Base-by-base conservation (phyloP, 2,329 filamentous ascomycete species). In the Phoma sp. region DNA sequence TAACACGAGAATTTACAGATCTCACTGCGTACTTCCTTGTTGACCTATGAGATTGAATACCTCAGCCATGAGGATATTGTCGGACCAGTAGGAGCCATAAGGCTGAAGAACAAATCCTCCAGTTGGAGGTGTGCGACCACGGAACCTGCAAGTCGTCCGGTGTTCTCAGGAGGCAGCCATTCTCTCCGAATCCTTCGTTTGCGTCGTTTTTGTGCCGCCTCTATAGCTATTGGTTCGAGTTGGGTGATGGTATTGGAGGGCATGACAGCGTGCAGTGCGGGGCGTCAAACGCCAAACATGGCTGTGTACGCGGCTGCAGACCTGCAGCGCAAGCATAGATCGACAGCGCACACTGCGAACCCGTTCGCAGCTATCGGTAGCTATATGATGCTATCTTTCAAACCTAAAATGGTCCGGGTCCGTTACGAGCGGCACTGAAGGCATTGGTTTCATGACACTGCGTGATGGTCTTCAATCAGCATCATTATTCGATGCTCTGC, bases 331-430 rank as follows among this genome's bases (percentile, higher is more conserved):
- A 56, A 50, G 33, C 33, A 49, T 29, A 47, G 54, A 60, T 60
- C 54, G 25, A 32, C 52, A 47, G 25, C 58, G 51, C 52, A 42
- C 55, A 42, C 55, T 65, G 61, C 61, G 61, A 58, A 57, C 47
- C 38, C 13, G 52, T 51, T 56, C 52, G 52, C 47, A 59, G 40
- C 47, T 55, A 42, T 40, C 36, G 38, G 52, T n/a, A 41, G 50
- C 39, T 39, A 40, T 14, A 37, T 18, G 5, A 27, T 47, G 30
- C 27, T 29, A 38, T 45, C 43, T 24, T 40, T 3, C 33, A 33
- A 5, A 14, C 23, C n/a, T 4, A 30, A 27, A 11, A 24, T 13
- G 33, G 5, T 35, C 13, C 38, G 24, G 32, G 18, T 42, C 6
- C 7, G 40, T 38, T 22, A 27, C 18, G 11, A 36, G 5, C 7